A percentile compares a stretch with the other conserved stretches of the same genome.
phyloP scores from a whole-genome alignment of 208 protist genomes.

The Trypanosomatidae sp. region DNA sequence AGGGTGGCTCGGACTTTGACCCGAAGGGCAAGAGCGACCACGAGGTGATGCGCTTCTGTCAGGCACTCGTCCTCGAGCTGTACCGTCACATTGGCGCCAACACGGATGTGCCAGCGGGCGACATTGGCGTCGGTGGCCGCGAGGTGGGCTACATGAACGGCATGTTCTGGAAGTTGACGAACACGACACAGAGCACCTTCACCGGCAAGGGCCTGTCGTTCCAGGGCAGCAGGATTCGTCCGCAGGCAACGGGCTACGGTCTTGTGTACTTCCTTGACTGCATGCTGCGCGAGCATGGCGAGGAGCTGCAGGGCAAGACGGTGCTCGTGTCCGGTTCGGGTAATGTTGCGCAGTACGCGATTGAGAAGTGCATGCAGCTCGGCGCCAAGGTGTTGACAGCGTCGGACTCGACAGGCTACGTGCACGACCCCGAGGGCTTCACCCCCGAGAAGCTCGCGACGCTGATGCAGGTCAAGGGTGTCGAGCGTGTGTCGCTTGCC shows the following conservation, averaged over 20 bases:
- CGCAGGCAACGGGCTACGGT: slow-evolving; percentile 92
- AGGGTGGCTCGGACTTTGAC: slow-evolving; percentile 92
- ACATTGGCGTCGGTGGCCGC: slow-evolving; percentile 88
- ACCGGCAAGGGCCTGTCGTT: slow-evolving; percentile 86
- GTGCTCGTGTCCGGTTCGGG: slow-evolving; percentile 80
- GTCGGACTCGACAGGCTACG: slow-evolving; percentile 71
- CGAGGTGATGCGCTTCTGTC: slow-evolving; percentile 92
- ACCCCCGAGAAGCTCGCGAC: slow-evolving; percentile 43
- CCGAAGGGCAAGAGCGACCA: slow-evolving; percentile 85
- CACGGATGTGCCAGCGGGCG: slow-evolving; percentile 91
- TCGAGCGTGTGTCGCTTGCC: slow-evolving; percentile 26
- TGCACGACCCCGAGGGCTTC: slow-evolving; percentile 78
- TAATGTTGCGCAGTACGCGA: slow-evolving; percentile 86
- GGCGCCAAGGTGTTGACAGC: slow-evolving; percentile 76
- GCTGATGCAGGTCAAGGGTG: slow-evolving; percentile 68
- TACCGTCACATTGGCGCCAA: slow-evolving; percentile 80
- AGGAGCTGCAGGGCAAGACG: slow-evolving; percentile 55
- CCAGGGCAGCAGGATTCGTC: slow-evolving; percentile 86
- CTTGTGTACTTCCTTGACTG: slow-evolving; percentile 80
- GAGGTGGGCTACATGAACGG: slow-evolving; percentile 91
- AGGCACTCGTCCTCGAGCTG: slow-evolving; percentile 85
- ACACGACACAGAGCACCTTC: slow-evolving; percentile 74
- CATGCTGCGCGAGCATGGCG: slow-evolving; percentile 49
- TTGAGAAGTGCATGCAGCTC: slow-evolving; percentile 71
- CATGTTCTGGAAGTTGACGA: slow-evolving; percentile 78